Conservation (phyloP, 345 rosid genomes). For the Citrus glauca region DNA sequence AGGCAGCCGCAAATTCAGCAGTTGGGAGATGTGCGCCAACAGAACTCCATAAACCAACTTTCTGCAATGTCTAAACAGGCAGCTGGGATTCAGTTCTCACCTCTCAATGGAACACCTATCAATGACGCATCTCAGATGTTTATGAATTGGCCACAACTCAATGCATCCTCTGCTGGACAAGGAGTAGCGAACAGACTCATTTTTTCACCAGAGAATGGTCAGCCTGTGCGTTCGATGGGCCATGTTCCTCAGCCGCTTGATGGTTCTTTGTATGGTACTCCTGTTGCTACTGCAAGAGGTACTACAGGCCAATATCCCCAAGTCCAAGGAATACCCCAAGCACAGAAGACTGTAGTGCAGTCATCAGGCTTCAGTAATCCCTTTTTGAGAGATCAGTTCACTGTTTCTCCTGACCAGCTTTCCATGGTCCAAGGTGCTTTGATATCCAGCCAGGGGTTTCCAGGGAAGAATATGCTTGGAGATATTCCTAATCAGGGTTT, state of each 20-base stretch:
- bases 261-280: slow-evolving; percentile 48
- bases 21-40: slow-evolving; percentile 42
- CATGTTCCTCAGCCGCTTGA: slow-evolving; percentile 48
- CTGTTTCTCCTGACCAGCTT: slow-evolving; percentile 22
- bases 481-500: slow-evolving; percentile 33
- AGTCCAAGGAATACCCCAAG: slow-evolving; percentile 33
- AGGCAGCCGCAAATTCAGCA: slow-evolving; percentile 60
- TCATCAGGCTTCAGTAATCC: slow-evolving; percentile 33
- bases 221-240: slow-evolving; percentile 34
- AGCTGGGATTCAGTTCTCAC: slow-evolving; percentile 35
- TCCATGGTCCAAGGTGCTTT: slow-evolving; percentile 32
- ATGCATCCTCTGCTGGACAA: slow-evolving; percentile 37
- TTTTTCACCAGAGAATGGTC: slow-evolving; percentile 39
- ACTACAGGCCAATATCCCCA: slow-evolving; percentile 35
- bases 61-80: slow-evolving; percentile 38
- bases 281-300: slow-evolving; percentile 45
- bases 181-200: slow-evolving; percentile 35
- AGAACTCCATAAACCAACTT: slow-evolving; percentile 41
- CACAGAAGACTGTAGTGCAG: slow-evolving; percentile 36
- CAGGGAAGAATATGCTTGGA: slow-evolving; percentile 34
- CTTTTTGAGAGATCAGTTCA: slow-evolving; percentile 29
- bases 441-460: slow-evolving; percentile 36
- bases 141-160: slow-evolving; percentile 46
- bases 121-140: slow-evolving; percentile 45
- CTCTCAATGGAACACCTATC: slow-evolving; percentile 53